Evolutionary conservation across 139 green algal genomes (phyloP), one percentile per base, ranked within the genome.

Genomic region (Asterochloris erici): DNA sequence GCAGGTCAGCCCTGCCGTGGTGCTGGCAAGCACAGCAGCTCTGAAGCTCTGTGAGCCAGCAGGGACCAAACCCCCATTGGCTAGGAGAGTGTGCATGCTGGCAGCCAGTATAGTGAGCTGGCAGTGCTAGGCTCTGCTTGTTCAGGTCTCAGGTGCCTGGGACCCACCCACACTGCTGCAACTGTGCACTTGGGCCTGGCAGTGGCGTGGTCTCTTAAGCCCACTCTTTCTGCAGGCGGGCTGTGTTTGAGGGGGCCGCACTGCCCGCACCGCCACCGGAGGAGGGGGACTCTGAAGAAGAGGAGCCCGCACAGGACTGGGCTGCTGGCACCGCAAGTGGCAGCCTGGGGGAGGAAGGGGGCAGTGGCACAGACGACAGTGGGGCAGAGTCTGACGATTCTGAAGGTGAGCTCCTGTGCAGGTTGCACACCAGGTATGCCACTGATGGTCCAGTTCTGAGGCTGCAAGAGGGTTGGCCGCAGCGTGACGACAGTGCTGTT

Each of bases 331-430:
- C 21, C 69, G 87, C 54, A 14, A 73, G 0, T 75, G 73, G 11
- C 69, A 80, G 10, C 78, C 70, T 15, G 82, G 26, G 14, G 68
- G 14, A 27, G 78, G 79, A 38, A 13, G 75, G 60, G 24, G 62
- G 68, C 11, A 79, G 63, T 74, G 71, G 73, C 0, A 71, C 28
- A 28, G 84, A 84, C 16, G 79, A 69, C 47, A 73, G 74, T 54
- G 84, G 27, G n/a, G 54, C 63, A 14, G 79, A 68, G 38, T 79
- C 69, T 23, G 81, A 85, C 19, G 81, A 85, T 15, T 78, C 14
- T 13, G 82, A 79, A 16, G 85, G 74, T 81, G n/a, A 60, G 24
- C 9, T 29, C 27, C 1, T 0, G 1, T 0, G 16, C 27, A 64
- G 29, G 27, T 27, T 63, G 62, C 15, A 17, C 1, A 64, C n/a